These are phyloP conservation scores for Silybum marianum DNA, from an alignment of 129 eudicot genomes.

Conservation along the genomic window DNA sequence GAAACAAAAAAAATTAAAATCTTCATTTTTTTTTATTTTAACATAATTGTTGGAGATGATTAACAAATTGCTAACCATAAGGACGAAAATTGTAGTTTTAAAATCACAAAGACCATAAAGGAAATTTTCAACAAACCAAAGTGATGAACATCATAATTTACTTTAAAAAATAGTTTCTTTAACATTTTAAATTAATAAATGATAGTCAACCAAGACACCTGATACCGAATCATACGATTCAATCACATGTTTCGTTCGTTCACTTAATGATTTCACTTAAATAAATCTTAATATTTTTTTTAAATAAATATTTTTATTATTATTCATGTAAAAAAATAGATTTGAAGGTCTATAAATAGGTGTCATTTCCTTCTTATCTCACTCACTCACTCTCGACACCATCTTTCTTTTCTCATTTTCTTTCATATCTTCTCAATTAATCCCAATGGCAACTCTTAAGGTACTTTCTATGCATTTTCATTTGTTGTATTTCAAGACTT, in stretches of 20 bases:
- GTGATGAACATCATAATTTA: no score
- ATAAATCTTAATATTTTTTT: neutral
- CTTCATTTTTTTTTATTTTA: no score
- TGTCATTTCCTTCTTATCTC: constrained; percentile 13
- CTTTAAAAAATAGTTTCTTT: no score
- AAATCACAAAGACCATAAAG: no score
- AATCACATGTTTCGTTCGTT: neutral
- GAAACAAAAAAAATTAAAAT: no score
- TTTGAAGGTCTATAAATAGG: constrained; percentile 52
- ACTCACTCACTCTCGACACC: constrained; percentile 16
- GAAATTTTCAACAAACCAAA: no score
- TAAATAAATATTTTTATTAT: neutral
- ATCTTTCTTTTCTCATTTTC: constrained; percentile 17
- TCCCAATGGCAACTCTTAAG: constrained; percentile 58
- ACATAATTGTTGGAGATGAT: no score
- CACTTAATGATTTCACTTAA: neutral
- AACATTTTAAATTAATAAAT: no score
- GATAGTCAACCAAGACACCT: neutral
- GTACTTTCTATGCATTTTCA: constrained; percentile 24
- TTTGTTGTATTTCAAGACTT: neutral
- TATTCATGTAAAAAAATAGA: neutral
- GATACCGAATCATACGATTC: neutral
- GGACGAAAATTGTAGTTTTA: no score
- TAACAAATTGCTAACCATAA: no score
- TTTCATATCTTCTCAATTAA: neutral